Base-by-base conservation (phyloP, 2,329 filamentous ascomycete species). In the Colletotrichum eleusines region DNA sequence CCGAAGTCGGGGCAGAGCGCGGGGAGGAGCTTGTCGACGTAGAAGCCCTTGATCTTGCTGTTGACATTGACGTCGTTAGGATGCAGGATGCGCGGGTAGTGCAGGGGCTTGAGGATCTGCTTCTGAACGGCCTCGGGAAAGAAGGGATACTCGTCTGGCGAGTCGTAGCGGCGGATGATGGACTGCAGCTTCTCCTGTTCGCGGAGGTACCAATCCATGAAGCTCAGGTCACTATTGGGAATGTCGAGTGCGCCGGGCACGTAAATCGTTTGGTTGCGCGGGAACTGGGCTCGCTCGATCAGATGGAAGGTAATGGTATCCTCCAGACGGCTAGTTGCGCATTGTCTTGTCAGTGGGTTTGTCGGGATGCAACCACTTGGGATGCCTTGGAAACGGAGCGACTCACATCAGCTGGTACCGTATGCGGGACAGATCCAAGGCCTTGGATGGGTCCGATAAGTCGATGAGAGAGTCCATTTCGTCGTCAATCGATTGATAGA, bases 281-380 rank as follows among this genome's bases (percentile, higher is more conserved):
- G 94, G 81, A 98, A 99, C 81, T 99, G 96, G n/a, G 95, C 95
- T 50, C 96, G 92, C 84, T 99, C 96, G 78, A 98, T 98, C 48
- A 99, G 87, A 82, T 97, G 93, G 82, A 97, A 98, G 75, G 94
- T 97, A 78, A 99, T 98, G 72, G 95, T 98, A 79, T 99, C 96
- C 84, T 99, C 96, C 23, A 98, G 88, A 26, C 96, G 96, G 78
- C 96, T 99, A 77, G 60, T 23, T 53, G 14, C 2, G 33, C n/a
- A 16, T 51, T 62, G 33, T 8, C 12, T n/a, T n/a, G 16, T 62
- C 46, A 62, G 59, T 14, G 5, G 23, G 12, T 33, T 62, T 62
- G 12, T 20, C 73, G 51, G 70, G 44, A 42, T 57, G 51, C 48
- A 51, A 35, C 40, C 66, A 9, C 59, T 5, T 35, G 4, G 20